Conservation (phyloP, 352 stramenopile species). For the Pythium aristosporum region DNA sequence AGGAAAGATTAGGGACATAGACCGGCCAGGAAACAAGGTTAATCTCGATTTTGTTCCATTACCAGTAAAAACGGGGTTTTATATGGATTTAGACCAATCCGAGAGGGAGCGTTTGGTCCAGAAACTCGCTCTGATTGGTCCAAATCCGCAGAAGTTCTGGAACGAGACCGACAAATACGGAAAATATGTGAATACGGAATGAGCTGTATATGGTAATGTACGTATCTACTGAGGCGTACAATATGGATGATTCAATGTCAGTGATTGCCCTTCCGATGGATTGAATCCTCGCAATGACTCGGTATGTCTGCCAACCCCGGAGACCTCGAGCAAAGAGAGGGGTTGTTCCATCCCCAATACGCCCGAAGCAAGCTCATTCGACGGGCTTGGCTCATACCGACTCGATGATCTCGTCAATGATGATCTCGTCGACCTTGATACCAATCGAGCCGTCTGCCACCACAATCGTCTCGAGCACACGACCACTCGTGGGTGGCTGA, state of each 20-base stretch:
- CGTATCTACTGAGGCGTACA: neutral
- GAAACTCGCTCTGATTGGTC: too few species aligned
- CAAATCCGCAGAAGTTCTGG: too few species aligned
- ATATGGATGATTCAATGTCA: neutral
- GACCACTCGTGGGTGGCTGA: neutral
- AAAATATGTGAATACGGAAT: conserved; percentile 1
- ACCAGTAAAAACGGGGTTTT: neutral
- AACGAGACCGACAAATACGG: too few species aligned
- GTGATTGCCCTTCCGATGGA: neutral
- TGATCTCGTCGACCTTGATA: conserved; percentile 21
- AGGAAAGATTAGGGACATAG: conserved; percentile 7
- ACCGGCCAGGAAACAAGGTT: neutral
- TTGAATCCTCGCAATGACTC: neutral
- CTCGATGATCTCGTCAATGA: conserved; percentile 32
- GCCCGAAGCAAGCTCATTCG: neutral
- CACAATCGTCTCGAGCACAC: conserved; percentile 18
- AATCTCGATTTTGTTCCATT: conserved; percentile 13
- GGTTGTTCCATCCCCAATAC: neutral
- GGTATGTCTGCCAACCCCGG: too few species aligned
- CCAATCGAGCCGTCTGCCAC: conserved; percentile 11
- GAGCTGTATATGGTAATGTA: neutral
- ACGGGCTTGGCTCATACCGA: conserved; percentile 18
- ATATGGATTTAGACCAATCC: conserved; percentile 8
- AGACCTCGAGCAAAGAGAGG: too few species aligned
- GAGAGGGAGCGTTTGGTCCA: neutral